phyloP scores from a whole-genome alignment of 1,284 basidiomycete genomes.

The Xerocomus amazonicus region DNA sequence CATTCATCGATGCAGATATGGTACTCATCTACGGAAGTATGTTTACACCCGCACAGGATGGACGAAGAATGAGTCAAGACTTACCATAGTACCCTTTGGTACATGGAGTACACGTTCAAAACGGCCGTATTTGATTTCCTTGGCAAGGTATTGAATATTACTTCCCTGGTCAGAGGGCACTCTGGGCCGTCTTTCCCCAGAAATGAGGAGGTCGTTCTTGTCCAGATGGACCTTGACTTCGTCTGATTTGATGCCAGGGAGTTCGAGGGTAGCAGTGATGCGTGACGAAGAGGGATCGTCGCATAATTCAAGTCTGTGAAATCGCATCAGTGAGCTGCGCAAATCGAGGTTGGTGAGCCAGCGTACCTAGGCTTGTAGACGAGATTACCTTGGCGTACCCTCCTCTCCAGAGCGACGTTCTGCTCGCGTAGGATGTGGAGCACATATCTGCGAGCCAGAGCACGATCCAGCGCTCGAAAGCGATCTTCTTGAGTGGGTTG shows the following conservation, averaged over 20 bases:
- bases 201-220: constrained; percentile 24
- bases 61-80: constrained; percentile 1
- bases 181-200: constrained; percentile 23
- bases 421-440: constrained; percentile 26
- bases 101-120: constrained; percentile 31
- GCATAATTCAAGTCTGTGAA: constrained; percentile 29
- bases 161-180: constrained; percentile 20
- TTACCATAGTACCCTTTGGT: constrained; percentile 33
- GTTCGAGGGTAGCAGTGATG: constrained; percentile 28
- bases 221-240: constrained; percentile 31
- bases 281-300: constrained; percentile 32
- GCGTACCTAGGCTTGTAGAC: constrained; percentile 35
- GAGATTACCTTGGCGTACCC: constrained; percentile 27
- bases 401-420: constrained; percentile 21
- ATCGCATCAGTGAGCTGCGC: constrained; percentile 10
- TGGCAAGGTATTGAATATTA: constrained; percentile 19
- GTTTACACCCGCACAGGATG: constrained; percentile 7
- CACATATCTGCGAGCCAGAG: constrained; percentile 33
- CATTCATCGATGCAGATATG: constrained; percentile 35
- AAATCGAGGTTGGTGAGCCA: constrained; percentile 6
- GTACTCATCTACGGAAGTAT: constrained; percentile 28
- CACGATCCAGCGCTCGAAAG: constrained; percentile 32
- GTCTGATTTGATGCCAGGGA: constrained; percentile 33
- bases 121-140: constrained; percentile 32
- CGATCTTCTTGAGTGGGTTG: constrained; percentile 24